Base-by-base conservation (phyloP, 2,329 filamentous ascomycete species). In the Chrysosporium keratinophilum region DNA sequence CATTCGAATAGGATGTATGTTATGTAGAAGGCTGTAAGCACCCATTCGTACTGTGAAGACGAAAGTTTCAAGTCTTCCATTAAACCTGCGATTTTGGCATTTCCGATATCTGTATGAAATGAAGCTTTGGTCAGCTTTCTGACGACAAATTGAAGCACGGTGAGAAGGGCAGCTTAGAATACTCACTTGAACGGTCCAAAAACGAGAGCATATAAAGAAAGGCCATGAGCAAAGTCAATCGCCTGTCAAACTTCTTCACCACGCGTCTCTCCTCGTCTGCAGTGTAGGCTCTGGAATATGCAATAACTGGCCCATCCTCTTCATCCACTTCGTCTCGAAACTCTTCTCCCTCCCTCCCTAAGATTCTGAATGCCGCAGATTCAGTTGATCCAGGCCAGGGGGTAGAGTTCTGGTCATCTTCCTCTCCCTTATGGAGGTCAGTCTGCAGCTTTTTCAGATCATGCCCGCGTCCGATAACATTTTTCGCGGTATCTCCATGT, bases 171-270 rank as follows among this genome's bases (percentile, higher is more conserved):
- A 4, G 17, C 11, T 20, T n/a, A 37, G 6, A 45, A 17, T 3
- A 72, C 77, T 58, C 74, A 89, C 87, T 95, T 15, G 87, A 90
- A 60, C 89, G 78, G 68, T 95, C 89, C 59, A 95, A 71, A 65
- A 95, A 95, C 58, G 83, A 85, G 57, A 95, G 74, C 75, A 94
- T 79, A 66, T 93, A 96, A 11, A 95, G 76, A 55, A 91, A 67
- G 10, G 87, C 85, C 58, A 95, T 78, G 65, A 95, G 94, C 0
- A 87, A 67, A 5, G 95, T 87, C 51, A 96, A 76, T 59, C 78
- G 80, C 54, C 80, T 76, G 67, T 95, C 89, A 60, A 95, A 81
- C 70, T 87, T 89, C 63, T 75, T 76, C 54, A 89, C 76, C 7
- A 94, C 83, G 3, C 75, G 73, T 19, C 67, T 71, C 65, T 94